Base-by-base conservation (phyloP, 108 stramenopile genomes). In the Cyclotella distinguenda region DNA sequence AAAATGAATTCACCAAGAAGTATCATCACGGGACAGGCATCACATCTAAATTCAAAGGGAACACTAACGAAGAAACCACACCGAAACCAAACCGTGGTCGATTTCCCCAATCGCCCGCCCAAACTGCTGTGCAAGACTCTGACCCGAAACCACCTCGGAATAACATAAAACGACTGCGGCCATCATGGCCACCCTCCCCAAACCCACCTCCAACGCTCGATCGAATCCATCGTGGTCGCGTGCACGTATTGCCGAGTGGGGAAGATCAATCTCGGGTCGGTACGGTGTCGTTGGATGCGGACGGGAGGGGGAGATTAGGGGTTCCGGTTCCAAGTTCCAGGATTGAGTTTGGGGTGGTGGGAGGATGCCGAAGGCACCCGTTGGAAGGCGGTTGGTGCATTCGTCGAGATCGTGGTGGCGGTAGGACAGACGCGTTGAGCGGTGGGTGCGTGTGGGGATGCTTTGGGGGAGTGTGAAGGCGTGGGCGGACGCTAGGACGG, bases 151-250 rank as follows among this genome's bases (percentile, higher is more conserved):
- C 16, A 81, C 44, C 49, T 81, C 80, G 6, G 39, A 38, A 1
- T 43, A 50, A 15, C 76, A 44, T 3, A 81, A 48, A 15, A 64
- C 43, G 7, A 74, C 39, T 13, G 69, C 54, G 3, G 70, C 69
- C 9, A 81, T 53, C 80, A 81, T 81, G 0, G 80, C 74, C 15
- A 81, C 26, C 27, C 80, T 55, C 12, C 80, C 80, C 22, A 71
- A 32, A 19, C 32, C 26, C 18, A 81, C 47, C 46, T 81, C 80
- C 9, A 67, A 50, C 16, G 45, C 42, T n/a, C 30, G 25, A 0
- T 23, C 15, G 58, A 59, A 43, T 8, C 30, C 26, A 48, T 15
- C 47, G 28, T 42, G 5, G 18, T 56, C 55, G 4, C 19, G 3
- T 7, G 13, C 18, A 2, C 47, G 47, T 3, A 21, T 56, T 6